A percentile compares a stretch with the other conserved stretches of the same genome.
Conservation (phyloP, 371 early-diverging fungal species). For the Nematocida ironsii region DNA sequence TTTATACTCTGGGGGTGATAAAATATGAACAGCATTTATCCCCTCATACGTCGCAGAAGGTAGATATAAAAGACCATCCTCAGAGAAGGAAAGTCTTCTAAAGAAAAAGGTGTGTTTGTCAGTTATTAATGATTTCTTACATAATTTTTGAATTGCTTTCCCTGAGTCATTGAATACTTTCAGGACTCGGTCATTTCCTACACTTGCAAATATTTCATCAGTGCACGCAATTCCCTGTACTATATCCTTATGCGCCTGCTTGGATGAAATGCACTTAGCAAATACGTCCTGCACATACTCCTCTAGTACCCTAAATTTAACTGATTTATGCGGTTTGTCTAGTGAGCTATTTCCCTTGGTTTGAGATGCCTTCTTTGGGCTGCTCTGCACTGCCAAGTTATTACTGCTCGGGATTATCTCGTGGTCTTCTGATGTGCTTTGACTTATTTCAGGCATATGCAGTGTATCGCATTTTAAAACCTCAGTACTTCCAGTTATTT, state of each 20-base stretch:
- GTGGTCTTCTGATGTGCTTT: neutral
- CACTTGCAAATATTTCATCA: constrained; percentile 38
- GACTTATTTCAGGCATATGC: neutral
- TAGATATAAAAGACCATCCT: constrained; percentile 44
- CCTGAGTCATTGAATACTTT: constrained; percentile 61
- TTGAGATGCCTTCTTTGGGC: neutral
- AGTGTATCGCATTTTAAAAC: neutral
- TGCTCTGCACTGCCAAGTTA: neutral
- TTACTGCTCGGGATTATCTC: neutral
- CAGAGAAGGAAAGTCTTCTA: constrained; percentile 57
- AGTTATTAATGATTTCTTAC: constrained; percentile 31
- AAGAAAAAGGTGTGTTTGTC: constrained; percentile 58
- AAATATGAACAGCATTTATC: constrained; percentile 30
- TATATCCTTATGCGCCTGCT: constrained; percentile 56
- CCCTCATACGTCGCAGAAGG: constrained; percentile 44
- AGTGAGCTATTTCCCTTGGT: neutral
- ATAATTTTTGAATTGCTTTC: constrained; percentile 24
- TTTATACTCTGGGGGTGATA: constrained; percentile 38
- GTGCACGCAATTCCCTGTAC: constrained; percentile 63
- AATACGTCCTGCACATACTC: neutral
- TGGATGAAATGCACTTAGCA: constrained; percentile 42
- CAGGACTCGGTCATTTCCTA: constrained; percentile 60
- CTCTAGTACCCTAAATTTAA: neutral
- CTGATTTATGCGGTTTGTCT: neutral
- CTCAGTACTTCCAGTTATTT: no score